A percentile compares a stretch with the other conserved stretches of the same genome.
phyloP scores from a whole-genome alignment of 2,329 filamentous ascomycete genomes.

The Trichoderma sp. region DNA sequence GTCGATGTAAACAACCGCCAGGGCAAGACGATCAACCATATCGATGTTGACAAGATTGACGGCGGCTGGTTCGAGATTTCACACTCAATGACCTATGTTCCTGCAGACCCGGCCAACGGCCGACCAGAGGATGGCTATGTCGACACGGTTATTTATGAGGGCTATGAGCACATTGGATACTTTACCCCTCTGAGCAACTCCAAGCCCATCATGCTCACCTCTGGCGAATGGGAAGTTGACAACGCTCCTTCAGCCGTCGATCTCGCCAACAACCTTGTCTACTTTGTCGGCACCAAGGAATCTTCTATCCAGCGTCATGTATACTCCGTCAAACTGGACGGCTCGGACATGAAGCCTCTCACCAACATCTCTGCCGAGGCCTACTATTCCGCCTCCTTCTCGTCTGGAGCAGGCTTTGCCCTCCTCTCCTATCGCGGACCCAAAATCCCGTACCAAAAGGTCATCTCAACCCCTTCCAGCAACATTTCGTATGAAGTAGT shows the following conservation, averaged over 20 bases:
- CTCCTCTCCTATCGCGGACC: conserved; percentile 86
- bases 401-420: conserved; percentile 76
- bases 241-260: conserved; percentile 84
- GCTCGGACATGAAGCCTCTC: conserved; percentile 70
- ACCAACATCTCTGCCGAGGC: conserved; percentile 74
- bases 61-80: conserved; percentile 97
- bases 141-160: conserved; percentile 83
- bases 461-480: conserved; percentile 80
- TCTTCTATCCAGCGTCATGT: conserved; percentile 88
- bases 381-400: conserved; percentile 85
- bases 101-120: conserved; percentile 76
- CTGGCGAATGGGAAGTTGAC: conserved; percentile 90
- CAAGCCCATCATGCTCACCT: conserved; percentile 82
- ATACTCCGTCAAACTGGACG: conserved; percentile 86
- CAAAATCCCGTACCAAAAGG: conserved; percentile 85
- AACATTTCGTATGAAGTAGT: conserved; percentile 65
- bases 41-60: conserved; percentile 82
- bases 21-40: conserved; percentile 77
- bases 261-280: conserved; percentile 81
- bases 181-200: conserved; percentile 85
- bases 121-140: conserved; percentile 87
- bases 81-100: conserved; percentile 82
- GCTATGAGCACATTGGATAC: conserved; percentile 90
- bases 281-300: conserved; percentile 86
- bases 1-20: conserved; percentile 75